Base-by-base conservation (phyloP, 1,139 yeast species). In the Yamadazyma buinensis region DNA sequence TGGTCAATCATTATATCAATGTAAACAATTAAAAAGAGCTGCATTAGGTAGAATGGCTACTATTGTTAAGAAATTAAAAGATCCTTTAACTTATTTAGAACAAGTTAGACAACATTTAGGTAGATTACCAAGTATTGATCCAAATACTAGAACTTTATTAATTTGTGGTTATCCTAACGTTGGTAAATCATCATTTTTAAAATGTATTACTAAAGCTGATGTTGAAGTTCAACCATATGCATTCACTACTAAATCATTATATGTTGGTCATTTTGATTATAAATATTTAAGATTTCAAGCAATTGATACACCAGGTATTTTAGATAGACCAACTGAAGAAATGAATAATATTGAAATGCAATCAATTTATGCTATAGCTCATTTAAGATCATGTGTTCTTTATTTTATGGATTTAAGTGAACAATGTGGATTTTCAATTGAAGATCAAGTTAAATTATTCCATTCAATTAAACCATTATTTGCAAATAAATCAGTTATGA, bases 261-360 rank as follows among this genome's bases (percentile, higher is more conserved):
- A 86, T 55, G 97, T 90, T 41, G 97, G 97, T 46, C 97, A 90
- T 66, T 92, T 92, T 61, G 99, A 92, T 65, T 92, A 92, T 72
- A 92, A 92, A 67, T 94, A 92, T 64, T 72, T 92, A 57, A 75
- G 99, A 56, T 92, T 92, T 72, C 99, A 92, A 69, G 98, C 97
- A 38, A 92, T 92, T 56, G 99, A 92, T 64, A 92, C 99, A 23
- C 99, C 99, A 20, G 99, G 99, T 72, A 90, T 92, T 55, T 72
- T 92, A 59, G 99, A 92, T 64, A 83, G 97, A 64, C 98, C 98
- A 42, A 88, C 97, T 31, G 99, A 92, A 63, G 97, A 92, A 61
- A 94, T 92, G 99, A 94, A 90, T 71, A 92, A 94, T 66, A 94
- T 92, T 61, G 99, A 92, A 72, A 92, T 92, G 98, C 99, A 92